phyloP scores from a whole-genome alignment of 176 grass and related monocot species.

The Microstegium vimineum region DNA sequence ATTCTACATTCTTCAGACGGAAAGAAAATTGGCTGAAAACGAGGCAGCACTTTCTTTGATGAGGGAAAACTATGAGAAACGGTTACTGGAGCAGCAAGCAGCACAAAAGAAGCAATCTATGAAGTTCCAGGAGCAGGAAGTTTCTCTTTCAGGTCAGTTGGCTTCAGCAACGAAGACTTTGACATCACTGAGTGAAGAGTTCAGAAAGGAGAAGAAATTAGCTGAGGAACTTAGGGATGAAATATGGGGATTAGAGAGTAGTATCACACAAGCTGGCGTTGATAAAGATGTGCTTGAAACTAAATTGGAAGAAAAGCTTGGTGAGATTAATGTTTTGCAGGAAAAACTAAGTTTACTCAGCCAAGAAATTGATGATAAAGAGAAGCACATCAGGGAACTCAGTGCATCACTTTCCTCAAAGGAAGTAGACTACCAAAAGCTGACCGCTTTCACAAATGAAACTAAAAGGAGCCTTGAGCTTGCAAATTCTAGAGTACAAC shows the following conservation, averaged over 20 bases:
- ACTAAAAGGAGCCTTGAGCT: slow-evolving; percentile 52
- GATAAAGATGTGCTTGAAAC: slow-evolving; percentile 67
- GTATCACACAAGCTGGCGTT: slow-evolving; percentile 39
- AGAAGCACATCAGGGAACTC: slow-evolving; percentile 58
- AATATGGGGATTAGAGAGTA: slow-evolving; percentile 62
- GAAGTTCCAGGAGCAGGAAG: slow-evolving; percentile 70
- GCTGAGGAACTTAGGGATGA: slow-evolving; percentile 64
- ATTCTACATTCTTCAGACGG: slow-evolving; percentile 56
- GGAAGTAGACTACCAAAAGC: slow-evolving; percentile 59
- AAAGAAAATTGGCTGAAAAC: slow-evolving; percentile 67
- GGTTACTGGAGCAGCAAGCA: slow-evolving; percentile 55
- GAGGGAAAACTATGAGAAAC: slow-evolving; percentile 73
- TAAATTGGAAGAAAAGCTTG: slow-evolving; percentile 65
- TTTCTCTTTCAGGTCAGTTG: slow-evolving; percentile 59
- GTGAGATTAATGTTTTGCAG: slow-evolving; percentile 50
- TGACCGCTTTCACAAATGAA: slow-evolving; percentile 42
- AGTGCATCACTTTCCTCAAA: slow-evolving; percentile 62
- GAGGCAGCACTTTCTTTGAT: slow-evolving; percentile 60
- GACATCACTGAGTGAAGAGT: slow-evolving; percentile 59
- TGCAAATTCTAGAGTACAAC: slow-evolving; percentile 63
- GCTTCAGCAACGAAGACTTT: slow-evolving; percentile 55
- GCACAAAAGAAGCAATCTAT: slow-evolving; percentile 53
- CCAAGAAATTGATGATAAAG: slow-evolving; percentile 61
- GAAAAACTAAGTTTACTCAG: slow-evolving; percentile 56
- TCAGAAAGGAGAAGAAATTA: slow-evolving; percentile 54